phyloP scores from a whole-genome alignment of 2,329 filamentous ascomycete genomes.

The Phialophora tarda region DNA sequence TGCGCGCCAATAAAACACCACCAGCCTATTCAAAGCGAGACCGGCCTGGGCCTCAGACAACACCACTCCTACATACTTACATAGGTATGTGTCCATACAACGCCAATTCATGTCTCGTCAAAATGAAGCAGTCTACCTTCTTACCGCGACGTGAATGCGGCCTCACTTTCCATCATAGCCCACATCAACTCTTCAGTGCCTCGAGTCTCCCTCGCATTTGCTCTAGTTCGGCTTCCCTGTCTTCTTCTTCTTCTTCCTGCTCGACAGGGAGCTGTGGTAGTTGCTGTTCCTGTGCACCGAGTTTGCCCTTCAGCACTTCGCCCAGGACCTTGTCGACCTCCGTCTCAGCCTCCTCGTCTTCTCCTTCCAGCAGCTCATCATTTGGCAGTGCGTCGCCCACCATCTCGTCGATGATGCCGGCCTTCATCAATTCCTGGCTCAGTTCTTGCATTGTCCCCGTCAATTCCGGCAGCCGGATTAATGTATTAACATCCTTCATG shows the following conservation, averaged over 20 bases:
- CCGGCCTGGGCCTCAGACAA: not conserved
- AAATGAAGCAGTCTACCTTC: not conserved
- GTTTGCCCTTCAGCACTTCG: conserved; percentile 82
- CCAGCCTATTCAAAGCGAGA: not conserved
- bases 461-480: conserved; percentile 83
- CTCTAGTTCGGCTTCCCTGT: conserved; percentile 78
- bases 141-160: not conserved
- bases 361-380: conserved; percentile 70
- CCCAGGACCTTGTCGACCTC: conserved; percentile 94
- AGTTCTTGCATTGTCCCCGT: conserved; percentile 88
- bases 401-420: conserved; percentile 98
- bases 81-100: not conserved
- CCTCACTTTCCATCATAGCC: not conserved
- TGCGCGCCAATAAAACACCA: not conserved
- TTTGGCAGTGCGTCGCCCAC: conserved; percentile 82
- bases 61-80: not conserved
- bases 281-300: conserved; percentile 34
- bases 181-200: conserved; percentile 78
- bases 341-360: conserved; percentile 76
- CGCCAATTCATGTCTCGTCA: not conserved
- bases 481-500: conserved; percentile 93
- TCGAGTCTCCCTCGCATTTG: conserved; percentile 93
- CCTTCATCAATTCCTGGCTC: conserved; percentile 85
- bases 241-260: conserved; percentile 71
- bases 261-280: conserved; percentile 50